Base-by-base conservation (phyloP, 2,329 filamentous ascomycete genomes). In the Coniochaeta prunicola region DNA sequence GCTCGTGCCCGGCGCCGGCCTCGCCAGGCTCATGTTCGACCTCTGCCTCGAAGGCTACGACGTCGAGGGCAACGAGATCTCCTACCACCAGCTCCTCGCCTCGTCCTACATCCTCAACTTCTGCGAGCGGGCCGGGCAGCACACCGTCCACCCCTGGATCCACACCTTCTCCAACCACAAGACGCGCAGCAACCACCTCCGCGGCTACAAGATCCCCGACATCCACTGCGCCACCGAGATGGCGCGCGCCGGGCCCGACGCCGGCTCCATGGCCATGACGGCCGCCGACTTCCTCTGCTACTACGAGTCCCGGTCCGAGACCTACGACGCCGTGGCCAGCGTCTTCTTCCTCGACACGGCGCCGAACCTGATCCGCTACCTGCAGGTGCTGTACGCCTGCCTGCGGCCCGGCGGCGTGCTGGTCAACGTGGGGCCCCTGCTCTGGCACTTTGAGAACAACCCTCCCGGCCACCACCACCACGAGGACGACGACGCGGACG, bases 291-390 rank as follows among this genome's bases (percentile, higher is more conserved):
- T 99, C 68, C 83, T 96, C 59, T 88, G 91, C n/a, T 73, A 92
- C 0, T 99, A 99, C 71, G 82, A 80, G 28, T 59, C 77, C 82
- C 1, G 80, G 82, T 0, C 83, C 9, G 80, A 80, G 0, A 67
- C 72, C 0, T 97, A 92, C 71, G 87, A 97, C 67, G 92, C 88
- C 1, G 91, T 97, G 1, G 86, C 90, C 0, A 91, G 89, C 2
- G 90, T 96, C 12, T 99, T 97, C 76, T 99, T 99, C 76, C 88
- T 99, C 59, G 96, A 99, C 71, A 99, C 94, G 1, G 94, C 94
- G 2, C 92, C 93, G 1, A 97, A 99, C 70, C 71, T 97, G 33
- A 88, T 97, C 58, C 84, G 89, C 2, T 99, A 99, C 69, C 84
- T 99, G 34, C 87, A 96, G 69, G 87, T 92, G 1, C 90, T 97